Percentiles rank a stretch among this genome's conserved stretches.
These are phyloP conservation scores for Microbotryum intermedium DNA, from an alignment of 1,284 basidiomycete genomes.

Conservation along the genomic window DNA sequence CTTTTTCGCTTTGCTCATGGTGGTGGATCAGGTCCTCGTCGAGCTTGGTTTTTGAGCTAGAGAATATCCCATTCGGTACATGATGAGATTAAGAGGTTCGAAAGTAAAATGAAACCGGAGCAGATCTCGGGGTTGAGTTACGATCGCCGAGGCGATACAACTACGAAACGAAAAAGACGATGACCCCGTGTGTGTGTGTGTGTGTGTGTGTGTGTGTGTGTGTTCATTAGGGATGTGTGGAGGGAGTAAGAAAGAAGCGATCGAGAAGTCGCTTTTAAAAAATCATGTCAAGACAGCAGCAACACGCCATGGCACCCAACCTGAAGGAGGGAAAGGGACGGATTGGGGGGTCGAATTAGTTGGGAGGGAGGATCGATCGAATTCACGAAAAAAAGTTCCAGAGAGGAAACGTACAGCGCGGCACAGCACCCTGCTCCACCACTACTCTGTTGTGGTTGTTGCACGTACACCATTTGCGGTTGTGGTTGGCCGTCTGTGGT, in stretches of 20 bases:
- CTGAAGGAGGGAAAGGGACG: not conserved
- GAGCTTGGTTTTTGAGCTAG: too few species aligned
- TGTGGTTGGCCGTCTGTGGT: not conserved
- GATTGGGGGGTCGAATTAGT: too few species aligned
- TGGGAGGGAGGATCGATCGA: too few species aligned
- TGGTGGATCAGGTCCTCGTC: too few species aligned
- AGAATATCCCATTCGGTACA: not conserved
- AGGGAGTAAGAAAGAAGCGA: not conserved
- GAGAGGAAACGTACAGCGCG: not conserved
- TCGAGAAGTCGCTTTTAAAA: constrained; percentile 4
- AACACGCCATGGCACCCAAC: constrained; percentile 1
- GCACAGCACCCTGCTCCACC: constrained; percentile 10
- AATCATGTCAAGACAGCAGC: constrained; percentile 15
- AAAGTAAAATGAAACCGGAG: not conserved
- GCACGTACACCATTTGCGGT: constrained; percentile 1
- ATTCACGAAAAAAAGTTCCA: not conserved
- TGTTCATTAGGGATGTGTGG: not conserved
- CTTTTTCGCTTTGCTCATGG: too few species aligned
- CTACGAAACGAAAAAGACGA: not conserved
- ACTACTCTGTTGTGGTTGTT: not conserved
- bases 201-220: not conserved
- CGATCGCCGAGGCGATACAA: not conserved
- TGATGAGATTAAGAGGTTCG: too few species aligned
- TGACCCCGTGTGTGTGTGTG: not conserved
- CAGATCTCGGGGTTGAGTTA: not conserved